These are phyloP conservation scores for Camelina neglecta DNA, from an alignment of 345 rosid genomes.

Conservation along the genomic window DNA sequence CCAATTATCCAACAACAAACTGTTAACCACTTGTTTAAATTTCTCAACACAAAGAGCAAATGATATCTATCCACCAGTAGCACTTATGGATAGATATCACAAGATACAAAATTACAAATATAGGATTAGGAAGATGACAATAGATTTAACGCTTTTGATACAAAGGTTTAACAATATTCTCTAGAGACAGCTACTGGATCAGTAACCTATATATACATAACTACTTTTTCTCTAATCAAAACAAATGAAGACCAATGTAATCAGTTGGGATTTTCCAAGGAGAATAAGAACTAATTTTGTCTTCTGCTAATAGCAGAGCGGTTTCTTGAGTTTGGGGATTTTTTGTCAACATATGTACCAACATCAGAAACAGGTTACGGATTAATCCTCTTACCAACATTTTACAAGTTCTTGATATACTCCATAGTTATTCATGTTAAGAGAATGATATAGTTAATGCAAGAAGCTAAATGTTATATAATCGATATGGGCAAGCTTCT, in stretches of 20 bases:
- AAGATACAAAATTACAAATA: background rate
- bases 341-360: no score
- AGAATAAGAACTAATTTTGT: background rate
- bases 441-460: background rate
- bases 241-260: background rate
- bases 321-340: no score
- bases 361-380: background rate
- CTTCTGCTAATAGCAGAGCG: background rate
- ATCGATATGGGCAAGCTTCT: background rate
- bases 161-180: background rate
- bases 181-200: background rate
- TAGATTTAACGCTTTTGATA: background rate
- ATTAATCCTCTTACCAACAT: background rate
- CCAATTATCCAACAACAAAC: background rate
- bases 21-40: background rate
- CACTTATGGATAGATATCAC: background rate
- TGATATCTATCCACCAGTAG: background rate
- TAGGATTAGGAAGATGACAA: background rate
- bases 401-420: slow-evolving; percentile 10
- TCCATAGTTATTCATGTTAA: background rate
- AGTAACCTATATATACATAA: background rate
- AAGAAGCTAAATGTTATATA: background rate
- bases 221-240: background rate
- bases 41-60: slow-evolving; percentile 4
- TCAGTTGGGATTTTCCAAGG: background rate